phyloP scores from a whole-genome alignment of 1,284 basidiomycete genomes.

The Paramarasmius palmivorus region DNA sequence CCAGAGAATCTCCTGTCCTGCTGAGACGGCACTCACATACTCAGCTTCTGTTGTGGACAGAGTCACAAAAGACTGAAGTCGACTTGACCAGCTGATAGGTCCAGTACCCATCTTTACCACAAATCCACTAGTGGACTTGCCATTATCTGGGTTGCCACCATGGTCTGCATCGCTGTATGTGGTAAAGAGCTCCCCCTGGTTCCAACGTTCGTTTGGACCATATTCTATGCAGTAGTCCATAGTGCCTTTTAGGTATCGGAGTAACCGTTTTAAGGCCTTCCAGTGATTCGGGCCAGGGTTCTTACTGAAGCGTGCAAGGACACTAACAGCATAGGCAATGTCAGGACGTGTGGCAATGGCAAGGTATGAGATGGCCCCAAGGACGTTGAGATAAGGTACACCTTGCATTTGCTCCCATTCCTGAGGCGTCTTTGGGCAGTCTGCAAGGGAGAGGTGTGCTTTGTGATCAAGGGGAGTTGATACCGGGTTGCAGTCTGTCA shows the following conservation, averaged over 20 bases:
- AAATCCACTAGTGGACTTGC: conserved; percentile 27
- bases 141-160: conserved; percentile 21
- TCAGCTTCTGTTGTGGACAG: conserved; percentile 44
- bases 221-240: conserved; percentile 14
- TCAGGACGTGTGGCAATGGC: conserved; percentile 29
- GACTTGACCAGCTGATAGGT: conserved; percentile 37
- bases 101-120: conserved; percentile 26
- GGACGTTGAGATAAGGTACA: conserved; percentile 21
- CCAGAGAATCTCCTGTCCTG: conserved; percentile 37
- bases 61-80: conserved; percentile 35
- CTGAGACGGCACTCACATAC: conserved; percentile 35
- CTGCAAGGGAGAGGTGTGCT: background rate
- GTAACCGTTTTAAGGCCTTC: conserved; percentile 26
- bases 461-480: conserved; percentile 18
- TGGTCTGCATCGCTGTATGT: conserved; percentile 25
- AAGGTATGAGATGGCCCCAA: conserved; percentile 30
- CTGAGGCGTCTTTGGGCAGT: conserved; percentile 13
- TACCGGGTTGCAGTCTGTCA: conserved; percentile 22
- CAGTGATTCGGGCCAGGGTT: conserved; percentile 28
- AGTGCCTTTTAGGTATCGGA: conserved; percentile 29
- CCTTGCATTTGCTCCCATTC: conserved; percentile 14
- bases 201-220: conserved; percentile 21
- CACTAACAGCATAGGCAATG: conserved; percentile 29
- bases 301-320: conserved; percentile 23
- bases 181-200: conserved; percentile 7